Base-by-base conservation (phyloP, 768 basidiomycete genomes). In the Lyophyllum shimeji region DNA sequence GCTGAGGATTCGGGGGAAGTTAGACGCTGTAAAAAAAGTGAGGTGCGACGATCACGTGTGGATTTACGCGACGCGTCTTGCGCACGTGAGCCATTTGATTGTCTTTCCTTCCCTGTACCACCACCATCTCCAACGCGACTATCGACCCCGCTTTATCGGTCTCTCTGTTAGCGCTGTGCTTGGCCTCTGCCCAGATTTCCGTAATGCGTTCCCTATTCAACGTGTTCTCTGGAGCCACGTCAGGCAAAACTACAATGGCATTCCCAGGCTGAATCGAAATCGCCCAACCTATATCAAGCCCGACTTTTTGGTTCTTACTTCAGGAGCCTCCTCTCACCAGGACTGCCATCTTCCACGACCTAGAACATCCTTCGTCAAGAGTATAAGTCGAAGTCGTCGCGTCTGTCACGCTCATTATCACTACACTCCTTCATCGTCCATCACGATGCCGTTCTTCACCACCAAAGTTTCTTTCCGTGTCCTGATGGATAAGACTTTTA, bases 261-360 rank as follows among this genome's bases (percentile, higher is more conserved):
- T 46, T 46, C 46, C 46, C 46, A 46, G 46, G 27, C 46, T 46
- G 25, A 46, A 46, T 46, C 46, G 46, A 46, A 46, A 46, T 46
- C 25, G 25, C 46, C 3, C n/a, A 5, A 9, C 5, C 11, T 46
- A 46, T 46, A 17, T 46, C 6, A 27, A 25, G 27, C 17, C 25
- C n/a, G 48, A 37, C 34, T 12, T 3, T 37, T 39, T 34, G 23
- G 33, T 21, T 2, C 13, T 23, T 20, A 13, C 37, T 7, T 23
- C 20, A 34, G 18, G 12, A 49, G 33, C 29, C 25, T 17, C 8
- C 39, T 40, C 3, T n/a, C n/a, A 29, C 45, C n/a, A 46, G 46
- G 13, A 46, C 46, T 21, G 18, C 46, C 24, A 46, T 3, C 25
- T 27, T 7, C 7, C 29, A 46, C 25, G 12, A 46, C 23, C 15